Conservation (phyloP, 2,329 filamentous ascomycete genomes). For the Fusarium sp. region DNA sequence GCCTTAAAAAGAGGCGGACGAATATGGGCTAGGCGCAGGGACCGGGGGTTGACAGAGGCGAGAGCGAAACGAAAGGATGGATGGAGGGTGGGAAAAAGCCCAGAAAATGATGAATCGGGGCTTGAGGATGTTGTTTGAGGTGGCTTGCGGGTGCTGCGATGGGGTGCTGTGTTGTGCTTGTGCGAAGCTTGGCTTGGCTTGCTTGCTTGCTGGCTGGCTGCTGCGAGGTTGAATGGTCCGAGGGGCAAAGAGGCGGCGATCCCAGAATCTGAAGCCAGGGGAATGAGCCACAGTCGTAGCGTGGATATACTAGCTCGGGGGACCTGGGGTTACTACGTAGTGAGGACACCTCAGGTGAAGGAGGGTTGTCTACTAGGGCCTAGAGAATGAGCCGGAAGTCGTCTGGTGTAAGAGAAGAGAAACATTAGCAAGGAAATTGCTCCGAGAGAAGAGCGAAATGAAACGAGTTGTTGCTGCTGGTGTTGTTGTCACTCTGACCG, state of each 20-base stretch:
- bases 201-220: background rate
- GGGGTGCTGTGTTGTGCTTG: background rate
- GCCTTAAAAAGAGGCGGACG: conserved; percentile 8
- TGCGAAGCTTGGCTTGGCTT: background rate
- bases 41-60: conserved; percentile 13
- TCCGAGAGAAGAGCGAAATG: background rate
- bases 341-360: conserved; percentile 3
- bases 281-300: conserved; percentile 17
- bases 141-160: background rate
- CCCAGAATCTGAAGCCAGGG: conserved; percentile 10
- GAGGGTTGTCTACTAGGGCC: background rate
- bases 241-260: conserved; percentile 2
- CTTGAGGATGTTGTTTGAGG: conserved; percentile 2
- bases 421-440: background rate
- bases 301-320: background rate
- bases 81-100: background rate
- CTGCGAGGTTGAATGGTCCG: conserved; percentile 1
- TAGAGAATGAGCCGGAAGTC: conserved; percentile 5
- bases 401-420: background rate
- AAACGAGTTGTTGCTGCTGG: background rate
- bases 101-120: background rate
- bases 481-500: background rate
- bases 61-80: background rate
- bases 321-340: background rate
- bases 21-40: conserved; percentile 22